Percentiles rank a stretch among this genome's conserved stretches.
Evolutionary conservation across 345 rosid species (phyloP).

Genomic region (Geranium rotundifolium): DNA sequence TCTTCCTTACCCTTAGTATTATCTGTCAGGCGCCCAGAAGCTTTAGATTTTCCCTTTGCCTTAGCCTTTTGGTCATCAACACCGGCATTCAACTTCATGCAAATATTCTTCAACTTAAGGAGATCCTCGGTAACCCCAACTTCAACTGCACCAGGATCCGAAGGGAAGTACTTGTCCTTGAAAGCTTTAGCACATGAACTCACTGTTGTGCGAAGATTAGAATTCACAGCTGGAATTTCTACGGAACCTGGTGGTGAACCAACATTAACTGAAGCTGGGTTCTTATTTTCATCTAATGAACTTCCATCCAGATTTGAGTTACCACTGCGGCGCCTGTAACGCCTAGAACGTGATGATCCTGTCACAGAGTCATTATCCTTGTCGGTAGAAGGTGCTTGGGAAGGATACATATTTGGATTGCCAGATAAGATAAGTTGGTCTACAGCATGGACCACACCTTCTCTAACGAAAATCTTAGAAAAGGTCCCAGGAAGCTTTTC

Average conservation of each 20-base stretch:
- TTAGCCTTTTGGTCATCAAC: constrained; percentile 75
- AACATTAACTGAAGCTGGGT: constrained; percentile 33
- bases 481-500: constrained; percentile 96
- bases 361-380: constrained; percentile 65
- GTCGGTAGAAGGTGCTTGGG: constrained; percentile 24
- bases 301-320: constrained; percentile 58
- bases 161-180: constrained; percentile 73
- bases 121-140: constrained; percentile 97
- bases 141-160: constrained; percentile 63
- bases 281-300: constrained; percentile 53
- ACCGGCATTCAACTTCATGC: constrained; percentile 60
- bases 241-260: constrained; percentile 55
- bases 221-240: constrained; percentile 59
- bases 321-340: constrained; percentile 78
- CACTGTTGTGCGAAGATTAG: constrained; percentile 58
- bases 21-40: constrained; percentile 47
- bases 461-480: constrained; percentile 89
- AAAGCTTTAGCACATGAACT: constrained; percentile 84
- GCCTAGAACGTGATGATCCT: constrained; percentile 67
- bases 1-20: constrained; percentile 65
- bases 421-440: constrained; percentile 83
- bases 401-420: constrained; percentile 26
- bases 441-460: constrained; percentile 97
- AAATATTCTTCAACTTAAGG: constrained; percentile 66
- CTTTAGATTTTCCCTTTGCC: constrained; percentile 82